phyloP scores from a whole-genome alignment of 1,139 yeast genomes.

The Geotrichum histeridarum region DNA sequence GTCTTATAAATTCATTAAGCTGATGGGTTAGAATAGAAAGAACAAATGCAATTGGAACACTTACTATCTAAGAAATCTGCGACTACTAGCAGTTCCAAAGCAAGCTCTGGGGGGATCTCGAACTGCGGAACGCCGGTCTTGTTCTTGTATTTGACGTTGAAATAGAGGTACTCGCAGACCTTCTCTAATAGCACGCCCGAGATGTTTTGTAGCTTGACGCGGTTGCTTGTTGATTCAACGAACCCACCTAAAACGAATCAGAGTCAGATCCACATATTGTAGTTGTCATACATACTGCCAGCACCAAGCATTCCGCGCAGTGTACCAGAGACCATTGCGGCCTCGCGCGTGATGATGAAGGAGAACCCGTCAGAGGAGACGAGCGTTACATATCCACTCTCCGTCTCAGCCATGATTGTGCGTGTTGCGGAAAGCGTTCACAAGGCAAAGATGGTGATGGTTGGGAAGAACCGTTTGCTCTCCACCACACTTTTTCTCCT shows the following conservation, averaged over 20 bases:
- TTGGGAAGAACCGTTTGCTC: background rate
- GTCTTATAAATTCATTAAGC: background rate
- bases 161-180: slow-evolving; percentile 80
- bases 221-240: slow-evolving; percentile 50
- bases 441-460: background rate
- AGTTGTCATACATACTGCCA: slow-evolving; percentile 29
- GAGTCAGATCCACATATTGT: background rate
- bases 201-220: slow-evolving; percentile 52
- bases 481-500: background rate
- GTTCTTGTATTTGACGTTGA: slow-evolving; percentile 64
- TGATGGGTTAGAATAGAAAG: background rate
- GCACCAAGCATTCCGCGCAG: slow-evolving; percentile 59
- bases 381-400: slow-evolving; percentile 51
- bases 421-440: background rate
- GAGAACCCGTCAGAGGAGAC: slow-evolving; percentile 71
- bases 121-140: slow-evolving; percentile 71
- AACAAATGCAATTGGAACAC: slow-evolving; percentile 6
- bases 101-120: slow-evolving; percentile 88
- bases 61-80: slow-evolving; percentile 78
- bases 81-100: slow-evolving; percentile 82
- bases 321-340: slow-evolving; percentile 81
- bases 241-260: slow-evolving; percentile 29
- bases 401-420: slow-evolving; percentile 9
- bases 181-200: slow-evolving; percentile 72
- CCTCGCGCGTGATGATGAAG: slow-evolving; percentile 63